A percentile compares a stretch with the other conserved stretches of the same genome.
These are phyloP conservation scores for Coleophoma cylindrospora DNA, from an alignment of 2,329 filamentous ascomycete genomes.

Conservation along the genomic window DNA sequence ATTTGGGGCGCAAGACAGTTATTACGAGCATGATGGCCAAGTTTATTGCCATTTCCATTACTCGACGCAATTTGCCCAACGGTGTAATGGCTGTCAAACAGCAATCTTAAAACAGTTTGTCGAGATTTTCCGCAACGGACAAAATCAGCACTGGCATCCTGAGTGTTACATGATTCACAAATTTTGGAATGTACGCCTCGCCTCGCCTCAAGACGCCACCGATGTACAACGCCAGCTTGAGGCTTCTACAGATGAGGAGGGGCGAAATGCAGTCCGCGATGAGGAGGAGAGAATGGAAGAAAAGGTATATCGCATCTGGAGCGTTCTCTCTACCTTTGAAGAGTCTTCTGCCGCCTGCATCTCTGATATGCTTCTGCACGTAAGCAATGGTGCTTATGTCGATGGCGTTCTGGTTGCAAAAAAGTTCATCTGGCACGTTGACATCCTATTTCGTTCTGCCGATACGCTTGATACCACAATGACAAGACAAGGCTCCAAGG, in stretches of 20 bases:
- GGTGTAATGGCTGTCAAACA: conserved; percentile 94
- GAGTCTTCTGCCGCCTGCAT: conserved; percentile 98
- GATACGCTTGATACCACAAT: conserved; percentile 79
- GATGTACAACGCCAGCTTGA: conserved; percentile 35
- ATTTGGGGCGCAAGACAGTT: conserved; percentile 97
- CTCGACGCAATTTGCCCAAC: conserved; percentile 92
- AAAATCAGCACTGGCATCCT: conserved; percentile 98
- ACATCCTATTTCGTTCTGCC: conserved; percentile 83
- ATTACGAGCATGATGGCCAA: conserved; percentile 94
- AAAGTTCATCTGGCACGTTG: conserved; percentile 93
- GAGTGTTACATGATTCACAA: conserved; percentile 99
- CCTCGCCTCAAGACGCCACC: conserved; percentile 35
- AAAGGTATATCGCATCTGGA: conserved; percentile 98
- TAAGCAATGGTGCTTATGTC: conserved; percentile 94
- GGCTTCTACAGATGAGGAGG: conserved; percentile 57
- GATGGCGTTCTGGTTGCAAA: conserved; percentile 93
- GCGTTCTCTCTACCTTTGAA: conserved; percentile 92
- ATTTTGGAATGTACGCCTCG: conserved; percentile 94
- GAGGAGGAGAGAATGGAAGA: conserved; percentile 95
- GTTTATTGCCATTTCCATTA: conserved; percentile 99
- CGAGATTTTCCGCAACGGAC: conserved; percentile 94
- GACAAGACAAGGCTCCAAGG: conserved; percentile 65
- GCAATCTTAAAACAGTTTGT: conserved; percentile 98
- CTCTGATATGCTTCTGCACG: conserved; percentile 96
- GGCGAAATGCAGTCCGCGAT: conserved; percentile 70